Percentiles rank a stretch among this genome's conserved stretches.
These are phyloP conservation scores for Mitragyna speciosa DNA, from an alignment of 257 asterid genomes.

Conservation along the genomic window DNA sequence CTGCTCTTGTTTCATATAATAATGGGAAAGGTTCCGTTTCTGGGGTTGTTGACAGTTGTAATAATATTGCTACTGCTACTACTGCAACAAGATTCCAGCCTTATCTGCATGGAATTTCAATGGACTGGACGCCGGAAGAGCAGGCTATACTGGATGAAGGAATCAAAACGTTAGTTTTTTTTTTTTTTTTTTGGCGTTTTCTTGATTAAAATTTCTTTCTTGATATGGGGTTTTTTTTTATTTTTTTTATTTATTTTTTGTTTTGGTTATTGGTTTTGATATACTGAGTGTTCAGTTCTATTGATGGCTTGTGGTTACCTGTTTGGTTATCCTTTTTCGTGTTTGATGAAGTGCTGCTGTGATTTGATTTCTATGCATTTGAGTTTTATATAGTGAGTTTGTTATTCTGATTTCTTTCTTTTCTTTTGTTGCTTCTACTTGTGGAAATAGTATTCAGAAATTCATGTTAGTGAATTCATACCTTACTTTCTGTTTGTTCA, in stretches of 20 bases:
- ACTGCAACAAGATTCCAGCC: constrained; percentile 57
- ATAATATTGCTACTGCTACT: neutral
- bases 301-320: neutral
- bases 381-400: neutral
- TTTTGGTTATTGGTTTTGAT: neutral
- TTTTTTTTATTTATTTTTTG: neutral
- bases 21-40: constrained; percentile 13
- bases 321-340: neutral
- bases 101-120: constrained; percentile 62
- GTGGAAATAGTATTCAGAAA: neutral
- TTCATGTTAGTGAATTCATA: neutral
- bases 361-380: neutral
- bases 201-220: neutral
- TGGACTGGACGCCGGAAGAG: constrained; percentile 92
- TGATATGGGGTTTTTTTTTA: neutral
- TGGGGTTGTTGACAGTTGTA: constrained; percentile 22
- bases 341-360: neutral
- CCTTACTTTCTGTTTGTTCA: neutral
- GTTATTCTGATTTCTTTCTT: neutral
- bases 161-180: constrained; percentile 49
- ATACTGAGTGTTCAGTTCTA: neutral
- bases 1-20: neutral
- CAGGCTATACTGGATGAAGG: constrained; percentile 69
- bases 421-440: neutral
- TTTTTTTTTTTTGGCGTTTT: constrained; percentile 3